Evolutionary conservation across 495 filamentous ascomycete species (phyloP), one percentile per base, ranked within the genome.

Genomic region (Talaromyces adpressus): DNA sequence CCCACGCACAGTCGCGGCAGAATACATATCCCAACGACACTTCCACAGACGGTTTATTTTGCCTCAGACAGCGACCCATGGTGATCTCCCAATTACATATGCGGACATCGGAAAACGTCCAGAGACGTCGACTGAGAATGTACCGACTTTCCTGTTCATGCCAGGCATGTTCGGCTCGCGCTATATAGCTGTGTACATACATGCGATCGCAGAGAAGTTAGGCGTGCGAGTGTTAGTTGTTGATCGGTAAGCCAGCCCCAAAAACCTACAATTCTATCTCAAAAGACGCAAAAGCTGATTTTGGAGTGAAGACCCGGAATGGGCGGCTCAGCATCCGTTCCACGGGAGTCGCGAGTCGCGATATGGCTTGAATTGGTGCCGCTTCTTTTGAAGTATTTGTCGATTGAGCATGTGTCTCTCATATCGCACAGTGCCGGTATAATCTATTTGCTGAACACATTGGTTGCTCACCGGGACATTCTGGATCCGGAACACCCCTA

Each of bases 391-490:
- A 41, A 67, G 1, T 68, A 76, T 59, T 72, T 84, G 4, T 47
- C 52, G 6, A 77, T 81, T 49, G 30, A 67, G 5, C 72, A 78
- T 58, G 73, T 84, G 16, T 70, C 68, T 8, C 61, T 83, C 3
- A 69, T 75, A 8, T 68, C 71, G 32, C 81, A 83, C 63, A 76
- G 73, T 60, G 75, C 76, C 3, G 82, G 81, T 9, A 79, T 80
- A 1, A 69, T 83, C 8, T 83, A 77, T 66, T 59, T 75, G 9
- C 66, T 84, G 16, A 82, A 83, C 61, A 73, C 78, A 4, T 65
- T 79, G 22, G 68, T 68, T 9, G 63, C 71, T 7, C 74, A 75
- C 58, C 75, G 74, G 3, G 64, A 73, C 1, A 16, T 81, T 18
- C 66, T 84, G 1, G 62, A 74, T 56, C 80, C 78, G 0, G 47